These are phyloP conservation scores for Domatiomyces globalis DNA, from an alignment of 2,329 filamentous ascomycete genomes.

Conservation along the genomic window DNA sequence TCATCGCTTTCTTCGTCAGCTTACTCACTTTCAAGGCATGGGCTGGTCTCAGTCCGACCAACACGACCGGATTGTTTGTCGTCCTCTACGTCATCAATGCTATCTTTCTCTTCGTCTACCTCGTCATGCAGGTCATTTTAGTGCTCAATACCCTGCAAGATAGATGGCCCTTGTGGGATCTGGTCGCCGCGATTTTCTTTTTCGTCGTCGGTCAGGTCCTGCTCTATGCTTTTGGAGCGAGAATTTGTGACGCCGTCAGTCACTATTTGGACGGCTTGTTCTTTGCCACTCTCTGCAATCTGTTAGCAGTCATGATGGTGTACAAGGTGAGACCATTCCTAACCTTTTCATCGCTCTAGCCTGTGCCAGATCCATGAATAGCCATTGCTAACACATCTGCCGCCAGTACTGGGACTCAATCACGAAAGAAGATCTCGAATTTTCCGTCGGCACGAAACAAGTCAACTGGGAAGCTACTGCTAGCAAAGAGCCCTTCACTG, in stretches of 20 bases:
- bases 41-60: constrained; percentile 71
- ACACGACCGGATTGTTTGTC: constrained; percentile 78
- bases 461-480: constrained; percentile 74
- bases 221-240: constrained; percentile 74
- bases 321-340: constrained; percentile 60
- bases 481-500: constrained; percentile 70
- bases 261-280: constrained; percentile 93
- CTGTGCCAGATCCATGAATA: neutral
- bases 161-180: constrained; percentile 87
- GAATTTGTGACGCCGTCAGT: constrained; percentile 68
- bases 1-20: constrained; percentile 72
- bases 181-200: constrained; percentile 78
- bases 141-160: constrained; percentile 85
- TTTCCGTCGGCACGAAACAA: constrained; percentile 85
- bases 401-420: constrained; percentile 97
- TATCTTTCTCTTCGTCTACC: constrained; percentile 70
- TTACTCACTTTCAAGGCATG: constrained; percentile 86
- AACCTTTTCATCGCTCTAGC: neutral
- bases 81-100: constrained; percentile 86
- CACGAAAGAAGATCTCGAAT: constrained; percentile 94
- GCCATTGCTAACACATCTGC: constrained; percentile 20
- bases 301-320: constrained; percentile 97
- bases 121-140: constrained; percentile 74
- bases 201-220: constrained; percentile 86
- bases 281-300: constrained; percentile 84